Evolutionary conservation across 2,329 filamentous ascomycete genomes (phyloP).

Genomic region (Hypocrella siamensis): DNA sequence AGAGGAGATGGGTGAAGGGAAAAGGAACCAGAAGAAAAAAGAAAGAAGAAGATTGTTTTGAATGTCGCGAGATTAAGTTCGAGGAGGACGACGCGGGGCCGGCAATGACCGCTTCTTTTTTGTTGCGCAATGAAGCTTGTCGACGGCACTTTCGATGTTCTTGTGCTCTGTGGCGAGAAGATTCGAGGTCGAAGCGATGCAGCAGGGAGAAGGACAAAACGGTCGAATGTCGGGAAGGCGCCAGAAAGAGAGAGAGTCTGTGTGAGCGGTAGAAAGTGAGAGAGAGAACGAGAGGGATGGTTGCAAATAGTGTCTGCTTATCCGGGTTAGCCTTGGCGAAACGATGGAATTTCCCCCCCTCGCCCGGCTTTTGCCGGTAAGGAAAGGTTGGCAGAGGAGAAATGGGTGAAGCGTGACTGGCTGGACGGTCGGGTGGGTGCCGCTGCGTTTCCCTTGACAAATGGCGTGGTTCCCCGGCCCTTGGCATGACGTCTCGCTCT

Average conservation of each 20-base stretch:
- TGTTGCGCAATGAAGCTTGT: no score
- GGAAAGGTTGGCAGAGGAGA: constrained; percentile 1
- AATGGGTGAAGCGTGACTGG: constrained; percentile 2
- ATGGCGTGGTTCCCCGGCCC: constrained; percentile 12
- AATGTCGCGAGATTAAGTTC: no score
- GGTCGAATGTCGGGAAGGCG: neutral
- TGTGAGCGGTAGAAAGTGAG: neutral
- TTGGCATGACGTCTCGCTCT: no score
- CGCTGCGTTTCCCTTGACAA: no score
- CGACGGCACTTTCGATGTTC: no score
- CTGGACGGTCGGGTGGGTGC: constrained; percentile 1
- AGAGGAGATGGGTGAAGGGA: no score
- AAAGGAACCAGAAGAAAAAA: no score
- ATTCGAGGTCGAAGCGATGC: neutral
- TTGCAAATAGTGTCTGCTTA: neutral
- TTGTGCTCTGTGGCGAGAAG: no score
- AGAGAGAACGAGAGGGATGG: neutral
- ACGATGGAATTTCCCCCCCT: neutral
- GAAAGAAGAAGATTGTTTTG: no score
- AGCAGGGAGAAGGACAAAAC: neutral
- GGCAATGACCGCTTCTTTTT: no score
- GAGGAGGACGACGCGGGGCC: no score
- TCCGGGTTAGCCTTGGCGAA: neutral
- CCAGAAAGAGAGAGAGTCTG: no score
- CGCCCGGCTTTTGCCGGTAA: neutral